A percentile compares a stretch with the other conserved stretches of the same genome.
These are phyloP conservation scores for Trichoderma polysporum DNA, from an alignment of 2,329 filamentous ascomycete genomes.

Conservation along the genomic window DNA sequence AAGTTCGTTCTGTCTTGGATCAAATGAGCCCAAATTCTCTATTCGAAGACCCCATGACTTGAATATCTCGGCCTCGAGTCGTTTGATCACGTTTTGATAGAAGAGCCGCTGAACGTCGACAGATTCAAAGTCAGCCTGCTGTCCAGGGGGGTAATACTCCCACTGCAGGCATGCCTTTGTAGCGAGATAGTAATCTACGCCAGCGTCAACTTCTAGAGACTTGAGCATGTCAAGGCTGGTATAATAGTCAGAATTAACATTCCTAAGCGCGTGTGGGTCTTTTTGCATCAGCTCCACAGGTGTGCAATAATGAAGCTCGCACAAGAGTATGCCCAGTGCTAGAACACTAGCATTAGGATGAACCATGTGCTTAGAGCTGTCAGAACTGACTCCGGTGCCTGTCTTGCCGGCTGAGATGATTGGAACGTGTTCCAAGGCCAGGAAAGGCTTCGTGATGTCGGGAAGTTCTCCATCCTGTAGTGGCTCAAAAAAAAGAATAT, in stretches of 20 bases:
- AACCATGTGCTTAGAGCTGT: neutral
- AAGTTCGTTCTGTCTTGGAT: slow-evolving; percentile 3
- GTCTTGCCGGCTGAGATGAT: neutral
- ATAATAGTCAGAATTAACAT: neutral
- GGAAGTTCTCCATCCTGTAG: neutral
- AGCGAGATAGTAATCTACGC: slow-evolving; percentile 1
- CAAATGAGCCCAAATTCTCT: neutral
- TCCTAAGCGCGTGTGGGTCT: neutral
- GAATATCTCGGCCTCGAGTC: slow-evolving; percentile 10
- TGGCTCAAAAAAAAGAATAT: neutral
- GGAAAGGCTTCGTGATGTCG: slow-evolving; percentile 5
- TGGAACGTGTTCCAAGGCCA: slow-evolving; percentile 5
- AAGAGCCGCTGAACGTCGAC: neutral
- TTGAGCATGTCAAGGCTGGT: slow-evolving; percentile 6
- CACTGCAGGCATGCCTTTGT: neutral
- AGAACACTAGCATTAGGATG: slow-evolving; percentile 2
- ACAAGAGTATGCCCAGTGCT: slow-evolving; percentile 6
- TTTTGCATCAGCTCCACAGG: neutral
- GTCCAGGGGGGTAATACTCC: neutral
- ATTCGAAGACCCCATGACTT: slow-evolving; percentile 1
- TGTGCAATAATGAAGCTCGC: slow-evolving; percentile 10
- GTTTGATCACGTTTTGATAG: slow-evolving; percentile 6
- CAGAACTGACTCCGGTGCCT: neutral
- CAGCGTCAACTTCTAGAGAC: neutral
- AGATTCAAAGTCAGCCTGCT: neutral